These are phyloP conservation scores for Angophora floribunda DNA, from an alignment of 345 rosid genomes.

Conservation along the genomic window DNA sequence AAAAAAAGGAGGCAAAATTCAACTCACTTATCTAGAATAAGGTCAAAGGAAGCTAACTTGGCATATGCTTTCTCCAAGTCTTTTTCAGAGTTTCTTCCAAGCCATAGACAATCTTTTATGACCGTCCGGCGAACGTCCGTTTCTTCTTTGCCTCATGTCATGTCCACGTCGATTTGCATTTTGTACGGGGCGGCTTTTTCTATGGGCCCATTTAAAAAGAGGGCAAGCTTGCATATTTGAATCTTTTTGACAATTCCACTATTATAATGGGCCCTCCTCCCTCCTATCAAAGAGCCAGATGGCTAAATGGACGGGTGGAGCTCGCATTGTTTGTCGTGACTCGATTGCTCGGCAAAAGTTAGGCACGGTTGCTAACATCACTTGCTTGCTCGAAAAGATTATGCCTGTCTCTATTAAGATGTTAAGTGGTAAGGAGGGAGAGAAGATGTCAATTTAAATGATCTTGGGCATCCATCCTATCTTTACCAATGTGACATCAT, in stretches of 20 bases:
- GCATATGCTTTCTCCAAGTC: not conserved
- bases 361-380: not conserved
- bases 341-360: not conserved
- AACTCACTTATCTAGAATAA: not conserved
- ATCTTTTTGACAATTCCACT: not conserved
- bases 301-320: not conserved
- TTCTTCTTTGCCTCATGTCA: not conserved
- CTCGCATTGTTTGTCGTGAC: not conserved
- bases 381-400: not conserved
- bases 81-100: not conserved
- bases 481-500: fast-evolving
- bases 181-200: not conserved
- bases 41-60: not conserved
- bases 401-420: not conserved
- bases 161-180: not conserved
- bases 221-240: not conserved
- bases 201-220: not conserved
- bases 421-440: not conserved
- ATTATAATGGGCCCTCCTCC: not conserved
- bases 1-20: not conserved
- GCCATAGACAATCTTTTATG: not conserved
- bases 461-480: not conserved
- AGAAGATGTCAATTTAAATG: not conserved
- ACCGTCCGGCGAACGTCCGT: not conserved
- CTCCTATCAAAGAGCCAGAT: not conserved